These are phyloP conservation scores for Teunomyces funiuensis DNA, from an alignment of 805 yeast genomes.

Conservation along the genomic window DNA sequence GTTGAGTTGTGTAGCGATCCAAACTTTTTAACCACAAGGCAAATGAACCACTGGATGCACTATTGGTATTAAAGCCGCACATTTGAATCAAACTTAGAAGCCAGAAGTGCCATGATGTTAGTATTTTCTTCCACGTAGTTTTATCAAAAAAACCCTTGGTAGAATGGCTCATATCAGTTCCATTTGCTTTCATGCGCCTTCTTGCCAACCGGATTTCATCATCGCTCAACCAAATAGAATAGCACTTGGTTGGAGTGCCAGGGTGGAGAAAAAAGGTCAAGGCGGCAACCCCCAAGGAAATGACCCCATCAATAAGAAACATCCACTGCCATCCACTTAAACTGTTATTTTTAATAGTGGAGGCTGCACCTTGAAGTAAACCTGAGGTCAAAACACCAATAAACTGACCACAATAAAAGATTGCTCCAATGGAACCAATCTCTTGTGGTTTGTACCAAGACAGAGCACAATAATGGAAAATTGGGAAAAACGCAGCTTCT, in stretches of 20 bases:
- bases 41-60: constrained; percentile 53
- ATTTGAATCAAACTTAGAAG: constrained; percentile 23
- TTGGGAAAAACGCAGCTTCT: constrained; percentile 13
- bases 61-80: constrained; percentile 29
- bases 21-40: constrained; percentile 32
- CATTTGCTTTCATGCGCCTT: constrained; percentile 23
- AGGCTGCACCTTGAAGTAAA: constrained; percentile 21
- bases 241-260: constrained; percentile 34
- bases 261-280: constrained; percentile 21
- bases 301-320: constrained; percentile 24
- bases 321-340: constrained; percentile 21
- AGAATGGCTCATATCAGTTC: constrained; percentile 17
- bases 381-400: constrained; percentile 32
- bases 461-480: constrained; percentile 31
- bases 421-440: constrained; percentile 17
- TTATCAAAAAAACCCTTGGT: constrained; percentile 22
- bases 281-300: constrained; percentile 21
- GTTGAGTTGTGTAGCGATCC: constrained; percentile 11
- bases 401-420: constrained; percentile 29
- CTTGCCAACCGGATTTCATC: constrained; percentile 57
- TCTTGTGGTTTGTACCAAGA: constrained; percentile 47
- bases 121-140: constrained; percentile 25
- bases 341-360: background rate
- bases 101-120: constrained; percentile 34
- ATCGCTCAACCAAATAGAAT: constrained; percentile 52